A percentile compares a stretch with the other conserved stretches of the same genome.
Evolutionary conservation across 805 yeast species (phyloP).

Genomic region (Candida sonorensis): DNA sequence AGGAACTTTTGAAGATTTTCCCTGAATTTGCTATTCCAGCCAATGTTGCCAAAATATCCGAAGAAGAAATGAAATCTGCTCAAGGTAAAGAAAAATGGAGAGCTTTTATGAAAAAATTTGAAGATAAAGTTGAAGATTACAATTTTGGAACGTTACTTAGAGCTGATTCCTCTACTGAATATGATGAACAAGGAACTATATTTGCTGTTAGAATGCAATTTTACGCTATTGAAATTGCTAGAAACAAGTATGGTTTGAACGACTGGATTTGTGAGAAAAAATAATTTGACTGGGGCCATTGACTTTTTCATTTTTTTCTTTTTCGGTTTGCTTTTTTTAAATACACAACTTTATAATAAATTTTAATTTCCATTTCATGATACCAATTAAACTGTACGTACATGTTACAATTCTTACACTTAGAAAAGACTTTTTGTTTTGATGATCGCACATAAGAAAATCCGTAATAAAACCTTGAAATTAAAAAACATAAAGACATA

Average conservation of each 20-base stretch:
- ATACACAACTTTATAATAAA: too few species aligned
- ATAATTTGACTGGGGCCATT: background rate
- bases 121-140: conserved; percentile 75
- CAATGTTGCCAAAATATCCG: conserved; percentile 52
- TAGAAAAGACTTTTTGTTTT: background rate
- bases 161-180: conserved; percentile 63
- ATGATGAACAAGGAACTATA: conserved; percentile 75
- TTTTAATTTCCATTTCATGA: too few species aligned
- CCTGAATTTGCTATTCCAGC: conserved; percentile 77
- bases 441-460: background rate
- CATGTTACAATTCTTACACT: background rate
- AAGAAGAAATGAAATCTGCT: conserved; percentile 75
- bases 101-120: conserved; percentile 73
- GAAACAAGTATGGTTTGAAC: conserved; percentile 85
- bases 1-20: conserved; percentile 57
- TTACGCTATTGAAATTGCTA: conserved; percentile 88
- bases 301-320: too few species aligned
- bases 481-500: background rate
- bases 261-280: conserved; percentile 66
- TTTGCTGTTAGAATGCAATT: conserved; percentile 92
- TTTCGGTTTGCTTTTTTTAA: too few species aligned
- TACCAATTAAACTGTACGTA: too few species aligned
- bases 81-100: conserved; percentile 90
- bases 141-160: conserved; percentile 94
- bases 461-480: background rate